Evolutionary conservation across 2,329 filamentous ascomycete genomes (phyloP), one percentile per base, ranked within the genome.

Genomic region (Eutypa lata): DNA sequence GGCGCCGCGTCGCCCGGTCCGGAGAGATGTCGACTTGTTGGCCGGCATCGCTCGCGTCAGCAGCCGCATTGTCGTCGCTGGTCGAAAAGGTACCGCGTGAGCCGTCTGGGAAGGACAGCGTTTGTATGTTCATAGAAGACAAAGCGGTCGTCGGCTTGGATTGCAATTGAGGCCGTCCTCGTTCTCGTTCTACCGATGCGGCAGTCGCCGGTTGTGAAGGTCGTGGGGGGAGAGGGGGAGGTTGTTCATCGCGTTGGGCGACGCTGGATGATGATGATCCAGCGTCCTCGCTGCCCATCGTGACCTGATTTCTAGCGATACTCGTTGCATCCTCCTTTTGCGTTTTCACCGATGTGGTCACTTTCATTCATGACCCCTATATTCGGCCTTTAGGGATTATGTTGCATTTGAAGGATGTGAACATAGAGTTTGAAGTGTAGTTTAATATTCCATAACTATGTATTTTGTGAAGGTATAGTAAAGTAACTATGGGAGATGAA

Each of bases 71-170:
- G 68, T 75, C 47, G 78, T 71, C 60, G 22, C 57, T 42, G 22
- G 72, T 72, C 16, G 75, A 70, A 62, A 88, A 87, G 1, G 82
- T 86, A 37, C 88, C 86, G 54, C 83, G 78, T 19, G 83, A 82
- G 54, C 83, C 84, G 67, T 90, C 89, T 11, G 84, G 84, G 57
- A 89, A 87, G 1, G 86, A 85, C 48, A 92, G 78, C 0, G 88
- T 90, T 61, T 90, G 88, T 51, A 92, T 87, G 60, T 93, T 91
- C 56, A 91, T 80, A 16, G 90, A 81, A 0, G 91, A 93, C 14
- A 97, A 66, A 10, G 91, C 91, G 1, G 91, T 97, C 3, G 92
- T 97, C 47, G 93, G 84, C 54, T 84, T 85, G 2, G 88, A 85
- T 57, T 75, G 77, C 51, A 76, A 65, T 2, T 62, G 61, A 37